phyloP scores from a whole-genome alignment of 768 basidiomycete species.

The Macrocybe gigantea region DNA sequence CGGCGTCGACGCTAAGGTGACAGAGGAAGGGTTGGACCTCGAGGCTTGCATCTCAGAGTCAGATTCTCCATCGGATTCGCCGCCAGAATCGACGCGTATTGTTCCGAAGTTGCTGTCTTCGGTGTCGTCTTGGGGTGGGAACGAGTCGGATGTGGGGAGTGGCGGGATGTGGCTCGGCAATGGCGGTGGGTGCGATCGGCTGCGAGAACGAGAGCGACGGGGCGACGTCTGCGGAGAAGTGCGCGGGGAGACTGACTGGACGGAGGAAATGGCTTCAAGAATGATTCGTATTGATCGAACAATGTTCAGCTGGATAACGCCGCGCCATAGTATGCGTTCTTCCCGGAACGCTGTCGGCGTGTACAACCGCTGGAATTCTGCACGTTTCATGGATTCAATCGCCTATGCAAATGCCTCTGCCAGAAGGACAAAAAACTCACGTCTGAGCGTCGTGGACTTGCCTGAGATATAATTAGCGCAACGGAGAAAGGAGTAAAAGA shows the following conservation, averaged over 20 bases:
- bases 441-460: constrained; percentile 77
- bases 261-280: constrained; percentile 46
- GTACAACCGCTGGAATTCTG: constrained; percentile 77
- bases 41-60: constrained; percentile 14
- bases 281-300: constrained; percentile 73
- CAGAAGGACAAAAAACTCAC: constrained; percentile 36
- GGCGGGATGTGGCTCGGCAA: constrained; percentile 16
- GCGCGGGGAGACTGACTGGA: constrained; percentile 24
- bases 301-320: constrained; percentile 79
- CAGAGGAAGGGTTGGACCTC: constrained; percentile 16
- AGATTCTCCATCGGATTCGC: constrained; percentile 19
- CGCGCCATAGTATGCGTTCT: constrained; percentile 78
- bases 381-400: too few relatives aligned
- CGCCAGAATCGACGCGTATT: constrained; percentile 11
- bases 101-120: constrained; percentile 3
- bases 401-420: too few relatives aligned
- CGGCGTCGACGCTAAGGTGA: constrained; percentile 20
- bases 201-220: constrained; percentile 22
- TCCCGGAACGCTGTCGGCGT: constrained; percentile 68
- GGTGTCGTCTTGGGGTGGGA: constrained; percentile 6
- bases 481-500: not conserved
- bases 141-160: constrained; percentile 9
- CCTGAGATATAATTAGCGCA: constrained; percentile 32
- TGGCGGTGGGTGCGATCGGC: constrained; percentile 24
- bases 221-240: constrained; percentile 33